Evolutionary conservation across 1,139 yeast species (phyloP).

Genomic region (Cylindricascospora bacillispora): DNA sequence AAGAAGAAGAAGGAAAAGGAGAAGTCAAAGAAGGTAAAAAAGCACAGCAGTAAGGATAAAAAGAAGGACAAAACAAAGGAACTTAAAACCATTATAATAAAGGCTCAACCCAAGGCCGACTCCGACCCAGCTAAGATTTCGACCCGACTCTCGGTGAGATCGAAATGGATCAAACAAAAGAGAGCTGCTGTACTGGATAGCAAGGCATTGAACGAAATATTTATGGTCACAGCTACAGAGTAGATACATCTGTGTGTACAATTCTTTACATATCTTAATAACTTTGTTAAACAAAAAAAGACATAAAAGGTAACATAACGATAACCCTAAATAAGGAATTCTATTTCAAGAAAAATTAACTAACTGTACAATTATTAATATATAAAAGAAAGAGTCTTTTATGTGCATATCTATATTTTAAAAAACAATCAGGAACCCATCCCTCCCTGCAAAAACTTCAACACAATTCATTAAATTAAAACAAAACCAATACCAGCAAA

Average conservation of each 20-base stretch:
- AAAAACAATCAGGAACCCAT: too few relatives aligned
- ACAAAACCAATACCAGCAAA: conserved; percentile 47
- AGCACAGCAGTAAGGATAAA: conserved; percentile 21
- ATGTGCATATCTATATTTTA: too few relatives aligned
- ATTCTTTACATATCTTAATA: too few relatives aligned
- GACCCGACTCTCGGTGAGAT: conserved; percentile 65
- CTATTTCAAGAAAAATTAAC: too few relatives aligned
- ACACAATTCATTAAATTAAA: conserved; percentile 34
- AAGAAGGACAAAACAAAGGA: conserved; percentile 26
- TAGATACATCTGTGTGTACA: too few relatives aligned
- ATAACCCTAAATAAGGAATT: too few relatives aligned
- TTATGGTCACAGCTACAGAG: conserved; percentile 63
- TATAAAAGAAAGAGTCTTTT: too few relatives aligned
- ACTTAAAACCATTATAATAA: conserved; percentile 11
- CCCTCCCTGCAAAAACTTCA: too few relatives aligned
- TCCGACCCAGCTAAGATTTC: conserved; percentile 31
- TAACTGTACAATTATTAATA: too few relatives aligned
- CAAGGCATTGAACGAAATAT: conserved; percentile 79
- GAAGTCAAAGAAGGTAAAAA: conserved; percentile 23
- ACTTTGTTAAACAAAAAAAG: too few relatives aligned
- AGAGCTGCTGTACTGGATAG: conserved; percentile 85
- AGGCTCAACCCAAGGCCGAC: conserved; percentile 14
- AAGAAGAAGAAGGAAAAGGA: conserved; percentile 14
- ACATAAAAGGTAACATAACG: too few relatives aligned
- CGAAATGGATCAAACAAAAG: conserved; percentile 78